Percentiles rank a stretch among this genome's conserved stretches.
These are phyloP conservation scores for Reticulascus tulasneorum DNA, from an alignment of 2,329 filamentous ascomycete species.

Conservation along the genomic window DNA sequence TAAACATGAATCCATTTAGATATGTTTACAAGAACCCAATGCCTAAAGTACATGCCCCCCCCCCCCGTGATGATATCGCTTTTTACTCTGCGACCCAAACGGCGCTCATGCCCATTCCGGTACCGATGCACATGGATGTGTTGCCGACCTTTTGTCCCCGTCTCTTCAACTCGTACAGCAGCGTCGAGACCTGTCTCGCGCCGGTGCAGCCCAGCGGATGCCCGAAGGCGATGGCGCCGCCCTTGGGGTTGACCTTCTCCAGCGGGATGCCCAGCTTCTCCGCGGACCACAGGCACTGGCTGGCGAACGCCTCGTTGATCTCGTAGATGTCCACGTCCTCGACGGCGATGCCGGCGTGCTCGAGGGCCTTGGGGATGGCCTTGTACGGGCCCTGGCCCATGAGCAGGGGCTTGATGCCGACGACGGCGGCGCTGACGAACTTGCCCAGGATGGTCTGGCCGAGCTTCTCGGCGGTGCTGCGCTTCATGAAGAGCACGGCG, in stretches of 20 bases:
- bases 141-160: slow-evolving; percentile 82
- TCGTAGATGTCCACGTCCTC: slow-evolving; percentile 96
- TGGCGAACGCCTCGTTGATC: slow-evolving; percentile 99
- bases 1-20: too few species aligned
- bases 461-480: slow-evolving; percentile 81
- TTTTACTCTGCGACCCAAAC: slow-evolving; percentile 92
- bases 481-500: slow-evolving; percentile 93
- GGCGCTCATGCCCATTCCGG: slow-evolving; percentile 96
- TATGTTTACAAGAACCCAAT: too few species aligned
- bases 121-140: slow-evolving; percentile 95
- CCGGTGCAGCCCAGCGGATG: slow-evolving; percentile 95
- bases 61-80: too few species aligned
- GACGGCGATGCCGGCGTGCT: slow-evolving; percentile 79
- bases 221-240: slow-evolving; percentile 91
- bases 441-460: slow-evolving; percentile 90
- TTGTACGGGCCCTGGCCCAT: slow-evolving; percentile 97
- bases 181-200: slow-evolving; percentile 85
- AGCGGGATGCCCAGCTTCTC: slow-evolving; percentile 78
- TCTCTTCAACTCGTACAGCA: slow-evolving; percentile 84
- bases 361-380: slow-evolving; percentile 87
- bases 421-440: slow-evolving; percentile 79
- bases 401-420: slow-evolving; percentile 85
- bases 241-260: slow-evolving; percentile 95
- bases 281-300: slow-evolving; percentile 89
- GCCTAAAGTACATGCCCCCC: too few species aligned